Evolutionary conservation across 176 grass and related monocot genomes (phyloP).

Genomic region (Triticum aestivum): IWGSC_CS_RefSeq_v2.1 NC_057810.1:495992291-495992790

Average conservation of each 20-base stretch:
- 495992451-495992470: conserved; percentile 15
- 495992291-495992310: conserved; percentile 19
- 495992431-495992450: not conserved
- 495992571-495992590: conserved; percentile 75
- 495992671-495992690: conserved; percentile 73
- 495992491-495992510: not conserved
- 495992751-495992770: conserved; percentile 56
- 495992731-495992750: conserved; percentile 70
- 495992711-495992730: conserved; percentile 42
- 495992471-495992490: not conserved
- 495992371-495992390: conserved; percentile 16
- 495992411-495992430: conserved; percentile 23
- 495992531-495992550: conserved; percentile 22
- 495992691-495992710: conserved; percentile 72
- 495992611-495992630: conserved; percentile 45
- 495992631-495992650: conserved; percentile 47
- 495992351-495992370: conserved; percentile 20
- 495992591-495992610: conserved; percentile 62
- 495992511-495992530: not conserved
- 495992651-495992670: conserved; percentile 46
- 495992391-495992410: conserved; percentile 12
- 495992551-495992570: conserved; percentile 66
- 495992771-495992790: conserved; percentile 45
- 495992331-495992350: not conserved
- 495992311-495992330: not conserved